Conservation (phyloP, 2,329 filamentous ascomycete species). For the Xenosphaeropsis pyriputrescens region DNA sequence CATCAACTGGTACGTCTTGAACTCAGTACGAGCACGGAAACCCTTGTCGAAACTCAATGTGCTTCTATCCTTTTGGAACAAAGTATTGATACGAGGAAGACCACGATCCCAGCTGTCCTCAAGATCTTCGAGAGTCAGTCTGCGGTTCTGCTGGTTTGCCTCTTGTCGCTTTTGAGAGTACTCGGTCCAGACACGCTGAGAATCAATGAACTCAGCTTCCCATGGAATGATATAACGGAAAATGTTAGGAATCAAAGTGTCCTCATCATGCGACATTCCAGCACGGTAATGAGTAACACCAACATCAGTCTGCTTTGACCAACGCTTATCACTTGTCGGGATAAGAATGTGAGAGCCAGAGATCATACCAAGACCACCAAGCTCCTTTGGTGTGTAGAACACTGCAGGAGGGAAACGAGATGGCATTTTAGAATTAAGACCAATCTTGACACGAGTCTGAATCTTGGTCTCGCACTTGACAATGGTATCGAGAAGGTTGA, state of each 20-base stretch:
- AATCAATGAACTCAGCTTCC: constrained; percentile 98
- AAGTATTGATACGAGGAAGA: constrained; percentile 91
- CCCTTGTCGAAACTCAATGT: constrained; percentile 98
- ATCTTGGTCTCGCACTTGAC: constrained; percentile 99
- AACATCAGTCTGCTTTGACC: constrained; percentile 95
- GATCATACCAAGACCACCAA: constrained; percentile 96
- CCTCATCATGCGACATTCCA: constrained; percentile 96
- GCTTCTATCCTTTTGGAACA: constrained; percentile 97
- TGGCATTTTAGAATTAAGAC: constrained; percentile 98
- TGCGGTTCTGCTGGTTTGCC: constrained; percentile 91
- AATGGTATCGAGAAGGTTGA: constrained; percentile 87
- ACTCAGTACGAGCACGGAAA: constrained; percentile 87
- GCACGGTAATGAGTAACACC: constrained; percentile 94
- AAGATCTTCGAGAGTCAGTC: constrained; percentile 86
- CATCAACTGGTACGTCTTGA: constrained; percentile 98
- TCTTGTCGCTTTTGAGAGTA: constrained; percentile 97
- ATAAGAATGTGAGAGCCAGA: constrained; percentile 97
- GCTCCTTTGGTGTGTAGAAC: constrained; percentile 96
- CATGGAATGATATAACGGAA: constrained; percentile 99
- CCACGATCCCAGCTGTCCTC: constrained; percentile 98
- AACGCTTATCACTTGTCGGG: constrained; percentile 91
- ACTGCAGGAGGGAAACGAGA: constrained; percentile 96
- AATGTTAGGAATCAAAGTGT: constrained; percentile 95
- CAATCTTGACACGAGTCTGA: constrained; percentile 96
- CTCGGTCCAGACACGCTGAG: constrained; percentile 96